Base-by-base conservation (phyloP, 1,284 basidiomycete genomes). In the Cutaneotrichosporon cavernicola region DNA sequence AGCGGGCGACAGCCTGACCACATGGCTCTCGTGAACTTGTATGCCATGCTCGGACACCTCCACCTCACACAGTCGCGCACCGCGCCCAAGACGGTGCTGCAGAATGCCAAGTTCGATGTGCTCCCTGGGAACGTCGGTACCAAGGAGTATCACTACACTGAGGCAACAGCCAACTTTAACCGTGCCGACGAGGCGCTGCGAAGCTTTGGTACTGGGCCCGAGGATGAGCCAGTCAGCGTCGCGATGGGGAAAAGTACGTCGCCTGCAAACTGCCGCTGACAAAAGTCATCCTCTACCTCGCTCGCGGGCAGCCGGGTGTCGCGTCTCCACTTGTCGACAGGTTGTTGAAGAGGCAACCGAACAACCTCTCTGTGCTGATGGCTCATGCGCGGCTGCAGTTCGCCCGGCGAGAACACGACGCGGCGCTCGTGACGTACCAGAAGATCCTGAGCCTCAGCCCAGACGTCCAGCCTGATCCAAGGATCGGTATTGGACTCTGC, bases 401-500 rank as follows among this genome's bases (percentile, higher is more conserved):
- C 74, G 86, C 89, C 18, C 84, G 88, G 65, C 84, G 90, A 56
- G 86, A 89, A 66, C 91, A 87, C 72, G 83, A 86, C n/a, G 87
- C 88, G 56, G 88, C 94, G 0, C 84, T 97, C 21, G 87, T 88
- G 69, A 77, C 88, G 3, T 97, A 96, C 77, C 94, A 96, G 76
- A 86, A 88, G 62, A 88, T 94, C 14, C 84, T 97, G 16, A 82
- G 85, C 51, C 84, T 91, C 52, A 88, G 87, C 60, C 92, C 94
- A 0, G 80, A 85, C 14, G 90, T 90, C 79, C 81, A 85, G 26
- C 95, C 94, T 0, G 94, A 97, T 77, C 94, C 94, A 34, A 86
- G 94, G 16, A 90, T 97, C 69, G 94, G 94, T 18, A 91, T 97
- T 46, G 95, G 95, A 10, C 82, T 97, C 9, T 96, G 94, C 78